These are phyloP conservation scores for Microbotryum silenes-acaulis DNA, from an alignment of 1,284 basidiomycete species.

Conservation along the genomic window DNA sequence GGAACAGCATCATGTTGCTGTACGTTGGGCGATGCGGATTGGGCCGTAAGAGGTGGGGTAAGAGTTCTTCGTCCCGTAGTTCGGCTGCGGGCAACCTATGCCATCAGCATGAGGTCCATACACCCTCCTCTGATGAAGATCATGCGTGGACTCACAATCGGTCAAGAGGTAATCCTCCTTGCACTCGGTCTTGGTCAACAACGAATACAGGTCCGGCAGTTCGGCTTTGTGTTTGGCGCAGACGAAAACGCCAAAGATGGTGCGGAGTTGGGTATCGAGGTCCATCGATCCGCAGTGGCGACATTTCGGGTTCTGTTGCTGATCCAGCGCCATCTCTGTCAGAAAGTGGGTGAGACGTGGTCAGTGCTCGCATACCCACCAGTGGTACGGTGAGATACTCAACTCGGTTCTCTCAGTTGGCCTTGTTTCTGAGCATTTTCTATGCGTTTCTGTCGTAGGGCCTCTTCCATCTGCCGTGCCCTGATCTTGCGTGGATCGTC, in stretches of 20 bases:
- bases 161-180: conserved; percentile 58
- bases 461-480: conserved; percentile 33
- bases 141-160: conserved; percentile 48
- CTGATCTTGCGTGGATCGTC: conserved; percentile 35
- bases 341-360: too few species aligned
- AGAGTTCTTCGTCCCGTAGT: conserved; percentile 77
- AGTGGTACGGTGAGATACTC: neutral
- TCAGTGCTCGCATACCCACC: neutral
- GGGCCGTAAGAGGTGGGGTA: conserved; percentile 89
- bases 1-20: conserved; percentile 98
- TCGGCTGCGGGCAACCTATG: conserved; percentile 54
- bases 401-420: conserved; percentile 26
- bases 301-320: conserved; percentile 68
- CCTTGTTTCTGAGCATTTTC: conserved; percentile 31
- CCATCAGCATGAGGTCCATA: too few species aligned
- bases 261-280: conserved; percentile 70
- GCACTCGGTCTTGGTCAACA: conserved; percentile 97
- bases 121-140: too few species aligned
- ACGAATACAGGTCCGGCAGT: conserved; percentile 81
- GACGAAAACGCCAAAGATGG: conserved; percentile 72
- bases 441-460: conserved; percentile 32
- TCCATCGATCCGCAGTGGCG: conserved; percentile 71
- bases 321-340: conserved; percentile 42
- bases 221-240: conserved; percentile 86
- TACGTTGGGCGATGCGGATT: conserved; percentile 97